Percentiles rank a stretch among this genome's conserved stretches.
phyloP scores from a whole-genome alignment of 1,284 basidiomycete species.

The Stygiomarasmius scandens region DNA sequence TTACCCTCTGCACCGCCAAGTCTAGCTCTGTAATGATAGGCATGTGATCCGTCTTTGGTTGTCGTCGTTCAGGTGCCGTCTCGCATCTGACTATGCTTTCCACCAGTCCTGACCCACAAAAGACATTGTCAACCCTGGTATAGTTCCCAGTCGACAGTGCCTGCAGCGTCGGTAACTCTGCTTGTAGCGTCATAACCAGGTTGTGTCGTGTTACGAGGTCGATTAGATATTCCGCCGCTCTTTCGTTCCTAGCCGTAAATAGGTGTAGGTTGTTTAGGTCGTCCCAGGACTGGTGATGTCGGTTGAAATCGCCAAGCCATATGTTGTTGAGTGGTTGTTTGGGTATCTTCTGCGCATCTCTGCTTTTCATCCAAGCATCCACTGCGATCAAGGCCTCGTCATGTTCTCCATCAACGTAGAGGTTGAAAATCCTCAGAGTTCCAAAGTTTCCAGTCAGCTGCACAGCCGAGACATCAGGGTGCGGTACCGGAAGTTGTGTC shows the following conservation, averaged over 20 bases:
- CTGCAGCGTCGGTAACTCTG: conserved; percentile 30
- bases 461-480: conserved; percentile 26
- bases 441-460: conserved; percentile 16
- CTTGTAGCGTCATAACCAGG: conserved; percentile 31
- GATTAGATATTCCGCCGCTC: conserved; percentile 18
- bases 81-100: conserved; percentile 20
- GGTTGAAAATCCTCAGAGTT: conserved; percentile 27
- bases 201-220: conserved; percentile 17
- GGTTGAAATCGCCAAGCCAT: conserved; percentile 52
- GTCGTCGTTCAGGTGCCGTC: not conserved
- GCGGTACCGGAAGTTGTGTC: not conserved
- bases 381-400: conserved; percentile 12
- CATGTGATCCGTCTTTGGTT: conserved; percentile 23
- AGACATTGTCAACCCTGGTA: conserved; percentile 39
- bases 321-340: conserved; percentile 15
- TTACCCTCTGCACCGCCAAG: not conserved
- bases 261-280: conserved; percentile 37
- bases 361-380: not conserved
- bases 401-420: conserved; percentile 27
- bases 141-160: conserved; percentile 27
- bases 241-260: conserved; percentile 24
- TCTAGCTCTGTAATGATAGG: conserved; percentile 19
- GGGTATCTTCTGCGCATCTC: not conserved
- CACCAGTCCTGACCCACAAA: conserved; percentile 18
- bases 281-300: conserved; percentile 52